Evolutionary conservation across 2,329 filamentous ascomycete species (phyloP).

Genomic region (Aspergillus fumigatus): DNA sequence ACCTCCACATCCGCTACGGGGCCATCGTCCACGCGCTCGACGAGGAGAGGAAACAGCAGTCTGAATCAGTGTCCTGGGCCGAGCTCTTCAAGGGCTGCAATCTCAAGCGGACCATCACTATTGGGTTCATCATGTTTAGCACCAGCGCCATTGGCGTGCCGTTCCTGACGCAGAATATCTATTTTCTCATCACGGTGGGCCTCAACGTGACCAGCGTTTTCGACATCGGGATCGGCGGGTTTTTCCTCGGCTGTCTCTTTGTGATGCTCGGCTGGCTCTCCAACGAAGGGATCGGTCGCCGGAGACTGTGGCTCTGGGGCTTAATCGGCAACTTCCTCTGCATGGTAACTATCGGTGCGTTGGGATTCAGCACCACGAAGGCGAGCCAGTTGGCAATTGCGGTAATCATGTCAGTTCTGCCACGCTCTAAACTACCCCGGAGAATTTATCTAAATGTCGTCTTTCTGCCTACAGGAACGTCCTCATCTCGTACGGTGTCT

Average conservation of each 20-base stretch:
- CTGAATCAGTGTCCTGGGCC: slow-evolving; percentile 6
- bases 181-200: slow-evolving; percentile 15
- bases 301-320: slow-evolving; percentile 2
- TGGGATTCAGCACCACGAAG: slow-evolving; percentile 8
- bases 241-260: slow-evolving; percentile 10
- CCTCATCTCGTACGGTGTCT: background rate
- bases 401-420: slow-evolving; percentile 11
- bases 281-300: background rate
- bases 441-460: no score
- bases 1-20: background rate
- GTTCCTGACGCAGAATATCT: slow-evolving; percentile 16
- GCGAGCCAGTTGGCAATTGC: slow-evolving; percentile 11
- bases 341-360: slow-evolving; percentile 9
- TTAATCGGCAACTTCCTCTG: slow-evolving; percentile 7
- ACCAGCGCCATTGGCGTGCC: slow-evolving; percentile 9
- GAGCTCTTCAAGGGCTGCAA: slow-evolving; percentile 12
- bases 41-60: slow-evolving; percentile 7
- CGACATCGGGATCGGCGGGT: slow-evolving; percentile 15
- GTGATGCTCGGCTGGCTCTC: slow-evolving; percentile 5
- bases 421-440: background rate
- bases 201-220: slow-evolving; percentile 11
- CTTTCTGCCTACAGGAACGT: background rate
- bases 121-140: slow-evolving; percentile 11
- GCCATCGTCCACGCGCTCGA: slow-evolving; percentile 10
- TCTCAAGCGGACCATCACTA: slow-evolving; percentile 13